Evolutionary conservation across 768 basidiomycete species (phyloP).

Genomic region (Tephrocybe rancida): DNA sequence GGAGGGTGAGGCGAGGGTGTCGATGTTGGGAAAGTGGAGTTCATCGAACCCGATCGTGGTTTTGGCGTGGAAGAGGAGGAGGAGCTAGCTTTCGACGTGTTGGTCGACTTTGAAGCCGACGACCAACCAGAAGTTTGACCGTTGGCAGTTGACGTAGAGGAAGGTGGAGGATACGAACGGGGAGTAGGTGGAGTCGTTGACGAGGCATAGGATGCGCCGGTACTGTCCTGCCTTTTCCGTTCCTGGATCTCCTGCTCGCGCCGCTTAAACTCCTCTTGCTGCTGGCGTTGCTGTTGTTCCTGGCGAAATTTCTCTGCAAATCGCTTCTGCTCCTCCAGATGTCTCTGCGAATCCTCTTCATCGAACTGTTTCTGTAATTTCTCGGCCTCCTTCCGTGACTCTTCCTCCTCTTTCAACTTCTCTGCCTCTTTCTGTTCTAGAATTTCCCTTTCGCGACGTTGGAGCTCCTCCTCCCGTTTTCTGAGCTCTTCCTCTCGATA

Average conservation of each 20-base stretch:
- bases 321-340: slow-evolving; percentile 27
- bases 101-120: slow-evolving; percentile 27
- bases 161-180: slow-evolving; percentile 10
- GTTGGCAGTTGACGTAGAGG: slow-evolving; percentile 21
- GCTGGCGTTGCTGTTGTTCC: no score
- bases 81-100: slow-evolving; percentile 21
- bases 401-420: slow-evolving; percentile 27
- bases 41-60: slow-evolving; percentile 32
- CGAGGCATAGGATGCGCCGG: slow-evolving; percentile 29
- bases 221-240: slow-evolving; percentile 46
- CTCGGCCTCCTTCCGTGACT: slow-evolving; percentile 23
- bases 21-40: slow-evolving; percentile 26
- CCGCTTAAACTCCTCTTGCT: slow-evolving; percentile 43
- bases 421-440: slow-evolving; percentile 29
- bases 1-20: slow-evolving; percentile 21
- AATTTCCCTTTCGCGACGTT: slow-evolving; percentile 24
- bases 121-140: slow-evolving; percentile 29
- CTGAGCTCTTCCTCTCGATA: slow-evolving; percentile 37
- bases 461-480: slow-evolving; percentile 31
- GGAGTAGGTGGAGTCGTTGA: slow-evolving; percentile 4
- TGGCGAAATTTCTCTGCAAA: slow-evolving; percentile 25
- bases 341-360: slow-evolving; percentile 25
- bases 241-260: slow-evolving; percentile 50
- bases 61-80: slow-evolving; percentile 31
- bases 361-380: slow-evolving; percentile 21